Evolutionary conservation across 192 early-diverging fungal genomes (phyloP).

Genomic region (Obelidium mucronatum): DNA sequence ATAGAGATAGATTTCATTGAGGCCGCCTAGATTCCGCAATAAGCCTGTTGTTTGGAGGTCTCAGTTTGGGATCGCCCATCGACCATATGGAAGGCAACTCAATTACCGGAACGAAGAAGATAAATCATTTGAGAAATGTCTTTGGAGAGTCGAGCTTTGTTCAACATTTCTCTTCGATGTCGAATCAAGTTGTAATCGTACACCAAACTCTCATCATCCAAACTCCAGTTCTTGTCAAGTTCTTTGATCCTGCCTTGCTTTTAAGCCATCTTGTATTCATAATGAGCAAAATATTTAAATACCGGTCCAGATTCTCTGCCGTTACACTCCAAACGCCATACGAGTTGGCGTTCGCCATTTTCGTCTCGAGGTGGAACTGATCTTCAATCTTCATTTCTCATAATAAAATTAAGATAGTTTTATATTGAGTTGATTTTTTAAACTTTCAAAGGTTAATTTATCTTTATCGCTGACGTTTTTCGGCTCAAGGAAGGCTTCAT

Average conservation of each 20-base stretch:
- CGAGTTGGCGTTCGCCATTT: neutral
- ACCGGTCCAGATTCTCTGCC: constrained; percentile 22
- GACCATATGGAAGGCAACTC: neutral
- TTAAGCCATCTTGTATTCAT: constrained; percentile 13
- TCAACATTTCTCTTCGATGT: constrained; percentile 1
- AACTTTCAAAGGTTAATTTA: too few relatives aligned
- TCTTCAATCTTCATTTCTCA: constrained; percentile 14
- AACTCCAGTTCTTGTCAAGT: constrained; percentile 64
- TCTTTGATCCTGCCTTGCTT: constrained; percentile 38
- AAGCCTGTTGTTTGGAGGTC: constrained; percentile 49
- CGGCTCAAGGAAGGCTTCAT: too few relatives aligned
- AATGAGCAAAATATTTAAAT: neutral
- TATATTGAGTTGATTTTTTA: too few relatives aligned
- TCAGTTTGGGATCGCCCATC: constrained; percentile 1
- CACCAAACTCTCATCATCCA: constrained; percentile 55
- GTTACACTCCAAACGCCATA: constrained; percentile 1
- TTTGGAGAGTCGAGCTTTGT: constrained; percentile 1
- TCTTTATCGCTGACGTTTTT: too few relatives aligned
- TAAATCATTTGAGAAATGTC: constrained; percentile 65
- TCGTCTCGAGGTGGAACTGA: neutral
- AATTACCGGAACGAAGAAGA: constrained; percentile 61
- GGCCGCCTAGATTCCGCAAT: constrained; percentile 76
- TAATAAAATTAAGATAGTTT: too few relatives aligned
- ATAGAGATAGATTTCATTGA: constrained; percentile 43
- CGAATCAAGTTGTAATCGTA: constrained; percentile 75